These are phyloP conservation scores for Diplodia scrobiculata DNA, from an alignment of 2,329 filamentous ascomycete genomes.

Conservation along the genomic window DNA sequence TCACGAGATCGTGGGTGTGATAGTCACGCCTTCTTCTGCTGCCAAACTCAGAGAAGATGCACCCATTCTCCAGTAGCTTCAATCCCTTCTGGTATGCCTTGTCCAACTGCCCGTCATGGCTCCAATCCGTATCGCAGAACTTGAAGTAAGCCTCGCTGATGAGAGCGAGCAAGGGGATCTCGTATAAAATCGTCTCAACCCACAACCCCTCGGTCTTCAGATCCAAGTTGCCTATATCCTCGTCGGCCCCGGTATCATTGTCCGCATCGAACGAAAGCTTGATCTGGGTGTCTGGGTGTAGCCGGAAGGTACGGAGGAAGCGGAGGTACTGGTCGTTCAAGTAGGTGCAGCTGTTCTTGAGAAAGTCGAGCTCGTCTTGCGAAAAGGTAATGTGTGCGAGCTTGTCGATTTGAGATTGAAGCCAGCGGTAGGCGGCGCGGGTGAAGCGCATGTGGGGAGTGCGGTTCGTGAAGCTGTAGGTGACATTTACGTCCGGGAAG, in stretches of 20 bases:
- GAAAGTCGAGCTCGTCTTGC: slow-evolving; percentile 75
- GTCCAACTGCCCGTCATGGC: slow-evolving; percentile 81
- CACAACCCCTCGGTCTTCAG: slow-evolving; percentile 80
- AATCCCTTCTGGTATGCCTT: slow-evolving; percentile 81
- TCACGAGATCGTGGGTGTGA: slow-evolving; percentile 89
- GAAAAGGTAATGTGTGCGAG: slow-evolving; percentile 80
- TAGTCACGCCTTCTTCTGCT: slow-evolving; percentile 88
- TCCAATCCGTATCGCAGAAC: slow-evolving; percentile 93
- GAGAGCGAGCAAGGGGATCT: slow-evolving; percentile 89
- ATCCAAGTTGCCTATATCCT: slow-evolving; percentile 69
- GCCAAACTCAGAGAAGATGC: slow-evolving; percentile 91
- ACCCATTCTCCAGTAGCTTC: slow-evolving; percentile 76
- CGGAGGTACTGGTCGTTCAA: slow-evolving; percentile 74
- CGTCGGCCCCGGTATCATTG: slow-evolving; percentile 62
- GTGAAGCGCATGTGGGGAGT: slow-evolving; percentile 92
- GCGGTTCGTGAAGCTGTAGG: slow-evolving; percentile 92
- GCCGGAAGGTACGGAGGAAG: slow-evolving; percentile 78
- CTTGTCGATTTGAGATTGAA: slow-evolving; percentile 78
- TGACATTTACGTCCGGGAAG: slow-evolving; percentile 77
- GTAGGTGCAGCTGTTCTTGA: slow-evolving; percentile 78
- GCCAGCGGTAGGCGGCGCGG: slow-evolving; percentile 79
- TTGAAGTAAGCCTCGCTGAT: slow-evolving; percentile 97
- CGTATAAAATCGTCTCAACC: slow-evolving; percentile 95
- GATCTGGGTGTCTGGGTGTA: slow-evolving; percentile 80
- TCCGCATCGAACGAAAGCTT: slow-evolving; percentile 62